These are phyloP conservation scores for Yamadazyma songkhlaensis DNA, from an alignment of 1,139 yeast genomes.

Conservation along the genomic window DNA sequence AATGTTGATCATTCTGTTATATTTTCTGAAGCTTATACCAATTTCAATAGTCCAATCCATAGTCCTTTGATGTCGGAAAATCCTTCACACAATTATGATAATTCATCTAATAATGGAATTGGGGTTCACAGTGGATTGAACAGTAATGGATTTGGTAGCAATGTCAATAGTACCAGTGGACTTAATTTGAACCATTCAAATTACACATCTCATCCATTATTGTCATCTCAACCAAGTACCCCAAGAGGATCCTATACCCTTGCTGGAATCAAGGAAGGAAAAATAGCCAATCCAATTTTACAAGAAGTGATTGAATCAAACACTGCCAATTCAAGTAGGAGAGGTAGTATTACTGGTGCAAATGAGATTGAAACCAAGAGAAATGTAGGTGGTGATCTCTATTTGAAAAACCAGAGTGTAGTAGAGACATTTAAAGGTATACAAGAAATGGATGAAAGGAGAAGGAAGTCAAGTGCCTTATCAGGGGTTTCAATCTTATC, in stretches of 20 bases:
- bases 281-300: slow-evolving; percentile 22
- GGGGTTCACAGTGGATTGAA: neutral
- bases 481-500: slow-evolving; percentile 16
- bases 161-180: neutral
- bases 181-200: neutral
- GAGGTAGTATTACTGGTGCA: slow-evolving; percentile 36
- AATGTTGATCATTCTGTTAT: slow-evolving; percentile 29
- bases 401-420: slow-evolving; percentile 45
- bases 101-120: neutral
- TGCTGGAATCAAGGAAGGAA: slow-evolving; percentile 34
- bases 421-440: slow-evolving; percentile 51
- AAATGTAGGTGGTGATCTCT: slow-evolving; percentile 55
- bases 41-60: slow-evolving; percentile 5
- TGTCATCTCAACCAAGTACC: slow-evolving; percentile 1
- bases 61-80: slow-evolving; percentile 9
- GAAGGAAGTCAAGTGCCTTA: slow-evolving; percentile 39
- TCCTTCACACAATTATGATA: slow-evolving; percentile 7
- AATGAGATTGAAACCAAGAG: slow-evolving; percentile 50
- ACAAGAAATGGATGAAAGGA: slow-evolving; percentile 44
- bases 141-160: neutral
- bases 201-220: neutral
- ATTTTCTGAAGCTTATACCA: slow-evolving; percentile 28
- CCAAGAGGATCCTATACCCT: slow-evolving; percentile 24
- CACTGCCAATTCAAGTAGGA: slow-evolving; percentile 22
- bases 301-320: slow-evolving; percentile 38